Conservation (phyloP, 2,329 filamentous ascomycete species). For the Sporothrix dimorphospora region DNA sequence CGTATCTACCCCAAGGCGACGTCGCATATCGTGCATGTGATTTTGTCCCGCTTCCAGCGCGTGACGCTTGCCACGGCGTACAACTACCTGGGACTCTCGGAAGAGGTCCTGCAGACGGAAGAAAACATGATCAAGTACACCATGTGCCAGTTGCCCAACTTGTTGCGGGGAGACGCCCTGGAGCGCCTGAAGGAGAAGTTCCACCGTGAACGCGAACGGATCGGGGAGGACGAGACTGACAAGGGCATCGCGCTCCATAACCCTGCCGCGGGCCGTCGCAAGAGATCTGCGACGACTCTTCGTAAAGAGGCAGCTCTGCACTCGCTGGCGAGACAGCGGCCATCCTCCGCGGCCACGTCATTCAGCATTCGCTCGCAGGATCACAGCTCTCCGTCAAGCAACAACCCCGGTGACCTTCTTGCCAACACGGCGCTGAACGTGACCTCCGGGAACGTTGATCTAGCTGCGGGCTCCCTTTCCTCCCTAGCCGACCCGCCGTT, state of each 20-base stretch:
- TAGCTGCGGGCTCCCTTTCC: conserved; percentile 40
- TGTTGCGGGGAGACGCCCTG: conserved; percentile 80
- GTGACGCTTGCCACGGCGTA: conserved; percentile 95
- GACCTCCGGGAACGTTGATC: conserved; percentile 52
- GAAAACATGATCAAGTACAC: conserved; percentile 93
- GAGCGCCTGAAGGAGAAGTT: conserved; percentile 93
- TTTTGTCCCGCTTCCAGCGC: conserved; percentile 88
- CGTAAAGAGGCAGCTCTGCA: conserved; percentile 80
- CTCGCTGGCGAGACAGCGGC: conserved; percentile 55
- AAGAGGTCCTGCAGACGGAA: conserved; percentile 89
- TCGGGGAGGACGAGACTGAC: conserved; percentile 76
- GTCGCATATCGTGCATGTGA: conserved; percentile 96
- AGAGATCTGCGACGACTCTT: conserved; percentile 73
- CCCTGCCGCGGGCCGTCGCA: conserved; percentile 63
- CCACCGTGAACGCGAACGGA: conserved; percentile 76
- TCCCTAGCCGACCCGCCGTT: conserved; percentile 19
- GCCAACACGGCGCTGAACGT: conserved; percentile 75
- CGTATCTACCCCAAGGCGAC: conserved; percentile 95
- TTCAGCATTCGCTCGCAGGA: conserved; percentile 48
- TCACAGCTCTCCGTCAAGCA: conserved; percentile 50
- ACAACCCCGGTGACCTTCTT: conserved; percentile 77
- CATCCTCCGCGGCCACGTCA: conserved; percentile 48
- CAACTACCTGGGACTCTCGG: conserved; percentile 88
- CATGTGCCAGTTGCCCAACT: conserved; percentile 86
- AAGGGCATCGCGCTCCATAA: conserved; percentile 98